Base-by-base conservation (phyloP, 2,329 filamentous ascomycete genomes). In the Eurotiales sp. region DNA sequence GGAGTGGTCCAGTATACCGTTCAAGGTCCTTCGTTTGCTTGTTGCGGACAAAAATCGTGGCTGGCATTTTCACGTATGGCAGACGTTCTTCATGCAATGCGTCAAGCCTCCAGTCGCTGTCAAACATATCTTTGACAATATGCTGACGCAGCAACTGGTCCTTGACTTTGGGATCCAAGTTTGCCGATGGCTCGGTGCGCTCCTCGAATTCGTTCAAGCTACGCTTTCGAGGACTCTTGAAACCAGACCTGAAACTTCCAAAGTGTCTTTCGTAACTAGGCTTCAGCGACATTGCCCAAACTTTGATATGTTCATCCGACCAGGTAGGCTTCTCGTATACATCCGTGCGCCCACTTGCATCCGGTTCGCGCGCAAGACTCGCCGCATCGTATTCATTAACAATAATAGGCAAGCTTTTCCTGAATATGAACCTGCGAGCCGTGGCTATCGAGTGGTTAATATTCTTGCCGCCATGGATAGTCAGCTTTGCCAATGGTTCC, bases 401-500 rank as follows among this genome's bases (percentile, higher is more conserved):
- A 27, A 73, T 74, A n/a, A 96, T 71, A 0, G 86, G 86, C 64
- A 95, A 79, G 0, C 88, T 86, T 60, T 88, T 90, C 32, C 93
- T 81, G 61, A 96, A 92, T 45, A 97, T 83, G 68, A 96, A 96
- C 27, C 85, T 77, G 41, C 93, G 81, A 14, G 87, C 85, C 0
- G 90, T 88, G n/a, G 90, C 91, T 51, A 99, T 70, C 5, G 83
- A 78, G 63, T 96, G 86, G 41, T 84, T 81, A 50, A 97, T 70
- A 64, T 97, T 97, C 46, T 83, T 83, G 4, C 86, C 84, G 3
- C 88, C 91, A 64, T 95, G 87, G 11, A 97, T 75, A n/a, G 78
- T 80, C 53, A 90, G 10, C 14, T 37, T 11, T n/a, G n/a, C n/a
- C n/a, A n/a, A n/a, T n/a, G n/a, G n/a, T n/a, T n/a, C n/a, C n/a